phyloP scores from a whole-genome alignment of 805 yeast genomes.

The Zygosaccharomyces bisporus region DNA sequence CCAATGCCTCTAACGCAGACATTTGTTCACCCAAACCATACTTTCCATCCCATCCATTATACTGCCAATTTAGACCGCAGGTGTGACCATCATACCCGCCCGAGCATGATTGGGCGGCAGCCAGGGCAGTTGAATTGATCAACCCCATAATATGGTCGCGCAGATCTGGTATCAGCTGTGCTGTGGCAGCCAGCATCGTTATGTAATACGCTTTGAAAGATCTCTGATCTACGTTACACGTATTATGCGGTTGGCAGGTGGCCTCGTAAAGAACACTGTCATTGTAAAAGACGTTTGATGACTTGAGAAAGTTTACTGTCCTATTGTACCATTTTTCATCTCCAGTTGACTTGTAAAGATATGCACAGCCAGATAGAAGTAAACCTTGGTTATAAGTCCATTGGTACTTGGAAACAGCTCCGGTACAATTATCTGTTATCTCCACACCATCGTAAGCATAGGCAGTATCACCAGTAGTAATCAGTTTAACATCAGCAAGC shows the following conservation, averaged over 20 bases:
- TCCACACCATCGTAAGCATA: conserved; percentile 67
- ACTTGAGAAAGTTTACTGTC: conserved; percentile 51
- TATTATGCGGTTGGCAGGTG: conserved; percentile 64
- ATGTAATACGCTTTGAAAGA: conserved; percentile 85
- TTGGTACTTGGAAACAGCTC: conserved; percentile 49
- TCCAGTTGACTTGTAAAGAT: conserved; percentile 66
- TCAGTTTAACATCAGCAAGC: conserved; percentile 54
- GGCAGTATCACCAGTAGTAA: conserved; percentile 38
- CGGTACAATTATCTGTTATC: conserved; percentile 56
- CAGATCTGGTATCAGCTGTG: conserved; percentile 61
- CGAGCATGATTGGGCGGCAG: conserved; percentile 76
- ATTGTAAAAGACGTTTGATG: conserved; percentile 55
- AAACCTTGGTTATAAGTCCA: conserved; percentile 91
- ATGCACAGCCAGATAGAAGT: conserved; percentile 75
- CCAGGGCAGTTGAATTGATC: conserved; percentile 51
- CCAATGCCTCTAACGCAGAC: conserved; percentile 68
- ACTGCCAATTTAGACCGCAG: conserved; percentile 81
- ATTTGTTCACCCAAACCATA: conserved; percentile 92
- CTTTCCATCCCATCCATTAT: conserved; percentile 61
- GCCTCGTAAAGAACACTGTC: conserved; percentile 68
- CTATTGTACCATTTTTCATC: conserved; percentile 65
- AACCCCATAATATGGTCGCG: conserved; percentile 33
- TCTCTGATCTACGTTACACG: conserved; percentile 84
- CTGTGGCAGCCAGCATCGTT: conserved; percentile 70
- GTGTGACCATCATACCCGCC: conserved; percentile 89